Evolutionary conservation across 306 rosid species (phyloP).

Genomic region (Acacia confusa): DNA sequence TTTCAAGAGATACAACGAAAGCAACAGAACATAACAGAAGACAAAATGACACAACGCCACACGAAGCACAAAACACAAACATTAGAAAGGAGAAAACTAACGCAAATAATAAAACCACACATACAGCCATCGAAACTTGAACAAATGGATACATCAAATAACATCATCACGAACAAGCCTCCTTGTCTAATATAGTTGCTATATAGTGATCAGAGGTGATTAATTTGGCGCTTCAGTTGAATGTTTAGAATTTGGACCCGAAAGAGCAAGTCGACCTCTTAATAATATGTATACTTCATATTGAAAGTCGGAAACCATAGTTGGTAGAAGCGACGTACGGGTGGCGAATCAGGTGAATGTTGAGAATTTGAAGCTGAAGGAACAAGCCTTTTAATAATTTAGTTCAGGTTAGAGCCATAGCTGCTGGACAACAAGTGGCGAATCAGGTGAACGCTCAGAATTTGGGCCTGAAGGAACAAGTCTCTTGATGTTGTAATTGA

Average conservation of each 20-base stretch:
- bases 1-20: no score
- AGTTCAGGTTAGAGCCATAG: neutral
- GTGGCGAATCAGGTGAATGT: neutral
- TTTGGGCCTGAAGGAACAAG: neutral
- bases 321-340: no score
- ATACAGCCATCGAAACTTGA: neutral
- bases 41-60: neutral
- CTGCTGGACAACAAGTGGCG: neutral
- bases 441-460: neutral
- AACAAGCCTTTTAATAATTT: neutral
- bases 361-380: neutral
- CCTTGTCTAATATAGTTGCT: neutral
- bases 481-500: neutral
- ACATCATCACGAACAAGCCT: no score
- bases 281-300: neutral
- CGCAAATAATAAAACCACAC: neutral
- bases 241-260: neutral
- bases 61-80: neutral
- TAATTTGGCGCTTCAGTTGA: no score
- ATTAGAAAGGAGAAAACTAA: neutral
- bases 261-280: neutral
- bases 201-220: no score
- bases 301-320: neutral
- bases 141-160: neutral
- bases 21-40: neutral